Percentiles rank a stretch among this genome's conserved stretches.
phyloP scores from a whole-genome alignment of 1,284 basidiomycete species.

The Cryptococcus sp. region DNA sequence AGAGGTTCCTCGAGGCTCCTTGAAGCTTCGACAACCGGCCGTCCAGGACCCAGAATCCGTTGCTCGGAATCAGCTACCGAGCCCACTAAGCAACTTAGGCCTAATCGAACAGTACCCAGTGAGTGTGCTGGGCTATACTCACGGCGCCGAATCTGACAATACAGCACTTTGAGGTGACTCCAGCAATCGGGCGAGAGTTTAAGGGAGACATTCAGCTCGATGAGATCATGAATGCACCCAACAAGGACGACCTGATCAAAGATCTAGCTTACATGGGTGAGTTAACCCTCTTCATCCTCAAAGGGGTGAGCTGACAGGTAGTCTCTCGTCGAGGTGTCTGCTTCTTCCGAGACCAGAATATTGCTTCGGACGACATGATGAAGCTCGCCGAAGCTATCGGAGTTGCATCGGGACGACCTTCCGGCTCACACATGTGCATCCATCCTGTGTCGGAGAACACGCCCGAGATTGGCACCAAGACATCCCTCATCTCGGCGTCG shows the following conservation, averaged over 20 bases:
- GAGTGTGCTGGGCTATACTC: neutral
- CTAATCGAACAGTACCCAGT: conserved; percentile 20
- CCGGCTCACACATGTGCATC: conserved; percentile 6
- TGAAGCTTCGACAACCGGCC: conserved; percentile 6
- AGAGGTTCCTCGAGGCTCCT: neutral
- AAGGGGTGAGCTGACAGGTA: conserved; percentile 1
- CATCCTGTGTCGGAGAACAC: conserved; percentile 29
- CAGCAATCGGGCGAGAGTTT: conserved; percentile 43
- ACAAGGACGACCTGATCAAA: conserved; percentile 50
- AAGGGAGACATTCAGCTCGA: conserved; percentile 46
- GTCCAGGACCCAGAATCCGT: neutral
- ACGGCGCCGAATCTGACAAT: neutral
- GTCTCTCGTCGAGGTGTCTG: conserved; percentile 66
- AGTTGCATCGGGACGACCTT: conserved; percentile 57
- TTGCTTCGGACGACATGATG: conserved; percentile 52
- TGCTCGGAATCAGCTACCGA: conserved; percentile 7
- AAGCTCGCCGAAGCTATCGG: conserved; percentile 55
- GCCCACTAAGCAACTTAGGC: conserved; percentile 20
- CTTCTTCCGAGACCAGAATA: conserved; percentile 61
- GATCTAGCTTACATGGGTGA: conserved; percentile 55
- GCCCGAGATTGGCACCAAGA: conserved; percentile 11
- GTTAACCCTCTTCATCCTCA: neutral
- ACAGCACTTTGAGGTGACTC: conserved; percentile 33
- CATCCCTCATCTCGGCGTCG: conserved; percentile 18
- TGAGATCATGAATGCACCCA: conserved; percentile 45